Evolutionary conservation across 2,329 filamentous ascomycete genomes (phyloP), one percentile per base, ranked within the genome.

Genomic region (Pseudogymnoascus sp.): DNA sequence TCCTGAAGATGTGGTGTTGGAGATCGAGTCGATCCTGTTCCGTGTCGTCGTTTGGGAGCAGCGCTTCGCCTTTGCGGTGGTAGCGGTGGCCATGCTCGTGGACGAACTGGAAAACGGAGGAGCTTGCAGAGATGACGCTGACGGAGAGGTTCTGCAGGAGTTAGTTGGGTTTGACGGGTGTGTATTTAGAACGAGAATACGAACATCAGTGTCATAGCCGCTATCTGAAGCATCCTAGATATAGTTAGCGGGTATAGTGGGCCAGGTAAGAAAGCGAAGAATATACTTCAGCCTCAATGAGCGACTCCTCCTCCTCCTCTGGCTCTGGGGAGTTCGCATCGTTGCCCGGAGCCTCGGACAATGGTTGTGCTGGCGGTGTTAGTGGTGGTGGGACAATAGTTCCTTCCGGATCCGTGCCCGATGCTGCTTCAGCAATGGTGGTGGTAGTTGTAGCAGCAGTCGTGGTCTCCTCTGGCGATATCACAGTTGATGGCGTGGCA

Each of bases 11-110:
- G 27, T 60, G 62, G 42, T 73, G 69, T 1, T 69, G 60, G 10
- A 71, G 68, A 42, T 70, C 67, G 13, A 66, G 45, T n/a, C 71
- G 66, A 25, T 63, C 66, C 60, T 71, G 70, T 58, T 73, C 71
- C 4, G 68, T 67, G 39, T 72, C 67, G 55, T 73, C 71, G 27
- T 68, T 70, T 10, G 71, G 71, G 67, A 72, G 69, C 55, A 66
- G 70, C 21, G 31, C 33, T 15, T 76, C 67, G 7, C 80, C 80
- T 29, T 79, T 75, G 35, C 76, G 74, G 65, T 80, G 78, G 59
- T 82, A 82, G 3, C 78, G 72, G 0, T 80, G 74, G 2, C 79
- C 79, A 59, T 80, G 76, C 62, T 80, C 77, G 65, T 76, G 78
- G 36, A 73, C 69, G 66, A 78, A 79, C 45, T 78, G 65, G 64